Conservation (phyloP, 202 grass and related monocot species). For the Bolboschoenoplectus hybrid region DNA sequence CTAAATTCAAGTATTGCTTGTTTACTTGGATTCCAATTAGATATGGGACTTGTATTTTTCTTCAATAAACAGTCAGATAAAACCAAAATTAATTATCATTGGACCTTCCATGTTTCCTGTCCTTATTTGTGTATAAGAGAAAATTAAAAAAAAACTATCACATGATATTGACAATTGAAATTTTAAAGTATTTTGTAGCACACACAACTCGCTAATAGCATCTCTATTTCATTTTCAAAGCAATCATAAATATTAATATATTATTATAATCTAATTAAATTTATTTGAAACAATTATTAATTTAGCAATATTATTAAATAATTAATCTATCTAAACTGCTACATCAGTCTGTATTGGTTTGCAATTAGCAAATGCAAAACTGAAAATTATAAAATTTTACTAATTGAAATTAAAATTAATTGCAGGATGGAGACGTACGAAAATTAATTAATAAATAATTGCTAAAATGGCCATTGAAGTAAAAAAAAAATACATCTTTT, state of each 20-base stretch:
- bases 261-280: too few species aligned
- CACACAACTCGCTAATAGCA: not conserved
- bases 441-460: too few species aligned
- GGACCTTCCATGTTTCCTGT: not conserved
- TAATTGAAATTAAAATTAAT: too few species aligned
- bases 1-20: not conserved
- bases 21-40: slow-evolving; percentile 26
- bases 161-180: not conserved
- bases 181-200: not conserved
- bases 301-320: too few species aligned
- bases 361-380: too few species aligned
- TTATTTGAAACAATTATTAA: too few species aligned
- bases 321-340: too few species aligned
- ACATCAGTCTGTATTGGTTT: too few species aligned
- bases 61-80: not conserved
- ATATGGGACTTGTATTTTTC: not conserved
- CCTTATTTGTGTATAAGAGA: not conserved
- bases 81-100: not conserved
- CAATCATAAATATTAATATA: not conserved
- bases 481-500: too few species aligned
- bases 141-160: not conserved
- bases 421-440: too few species aligned
- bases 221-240: not conserved
- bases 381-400: too few species aligned
- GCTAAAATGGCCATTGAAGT: too few species aligned